Conservation (phyloP, 1,284 basidiomycete genomes). For the Ceratobasidium sp. region DNA sequence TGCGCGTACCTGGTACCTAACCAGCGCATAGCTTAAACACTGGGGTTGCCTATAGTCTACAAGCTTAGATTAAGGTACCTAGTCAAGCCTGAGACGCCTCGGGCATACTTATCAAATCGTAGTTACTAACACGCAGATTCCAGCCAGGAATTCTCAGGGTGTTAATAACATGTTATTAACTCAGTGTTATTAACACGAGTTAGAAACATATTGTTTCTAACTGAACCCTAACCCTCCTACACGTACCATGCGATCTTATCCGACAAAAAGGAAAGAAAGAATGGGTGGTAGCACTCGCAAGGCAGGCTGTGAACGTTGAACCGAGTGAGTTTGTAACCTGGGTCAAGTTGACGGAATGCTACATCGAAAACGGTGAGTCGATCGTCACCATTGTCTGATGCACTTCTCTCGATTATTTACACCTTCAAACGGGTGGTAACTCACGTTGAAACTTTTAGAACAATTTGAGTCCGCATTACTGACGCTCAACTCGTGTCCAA, state of each 20-base stretch:
- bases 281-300: constrained; percentile 92
- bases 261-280: constrained; percentile 82
- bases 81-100: too few relatives aligned
- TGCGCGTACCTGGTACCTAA: too few relatives aligned
- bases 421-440: background rate
- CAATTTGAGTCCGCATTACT: constrained; percentile 65
- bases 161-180: constrained; percentile 19
- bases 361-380: constrained; percentile 82
- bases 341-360: constrained; percentile 96
- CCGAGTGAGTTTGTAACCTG: constrained; percentile 98
- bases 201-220: background rate
- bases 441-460: too few relatives aligned
- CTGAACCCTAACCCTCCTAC: constrained; percentile 70
- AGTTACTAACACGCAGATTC: background rate
- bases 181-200: constrained; percentile 7
- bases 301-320: constrained; percentile 95
- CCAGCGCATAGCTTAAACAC: too few relatives aligned
- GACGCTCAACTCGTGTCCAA: constrained; percentile 98
- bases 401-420: background rate
- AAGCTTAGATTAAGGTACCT: background rate
- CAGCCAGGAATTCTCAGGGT: background rate
- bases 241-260: constrained; percentile 94
- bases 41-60: background rate
- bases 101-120: too few relatives aligned
- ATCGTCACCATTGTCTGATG: background rate